A percentile compares a stretch with the other conserved stretches of the same genome.
phyloP scores from a whole-genome alignment of 2,329 filamentous ascomycete species.

The Penicillium sp. region DNA sequence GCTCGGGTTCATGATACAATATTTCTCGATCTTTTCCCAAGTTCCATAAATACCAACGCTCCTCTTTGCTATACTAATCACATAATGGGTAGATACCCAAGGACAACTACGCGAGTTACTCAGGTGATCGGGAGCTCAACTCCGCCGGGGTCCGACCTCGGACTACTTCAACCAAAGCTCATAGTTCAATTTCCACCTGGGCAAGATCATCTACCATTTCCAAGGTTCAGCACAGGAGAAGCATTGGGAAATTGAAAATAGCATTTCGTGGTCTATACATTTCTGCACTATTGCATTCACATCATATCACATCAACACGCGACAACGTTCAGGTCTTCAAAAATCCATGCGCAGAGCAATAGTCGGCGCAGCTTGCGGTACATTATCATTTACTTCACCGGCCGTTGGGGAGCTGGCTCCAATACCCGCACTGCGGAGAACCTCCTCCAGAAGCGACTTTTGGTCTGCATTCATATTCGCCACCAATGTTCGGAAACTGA shows the following conservation, averaged over 20 bases:
- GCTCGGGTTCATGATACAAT: no score
- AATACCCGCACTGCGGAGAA: slow-evolving; percentile 65
- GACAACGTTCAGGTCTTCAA: slow-evolving; percentile 35
- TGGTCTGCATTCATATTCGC: slow-evolving; percentile 68
- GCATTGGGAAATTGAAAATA: background rate
- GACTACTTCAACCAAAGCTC: no score
- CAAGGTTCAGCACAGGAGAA: background rate
- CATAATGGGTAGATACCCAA: no score
- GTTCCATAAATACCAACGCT: no score
- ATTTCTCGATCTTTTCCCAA: no score
- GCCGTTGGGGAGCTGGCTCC: slow-evolving; percentile 35
- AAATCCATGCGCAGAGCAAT: slow-evolving; percentile 98
- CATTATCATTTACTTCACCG: slow-evolving; percentile 51
- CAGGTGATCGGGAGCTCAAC: no score
- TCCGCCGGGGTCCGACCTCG: no score
- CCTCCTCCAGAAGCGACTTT: slow-evolving; percentile 75
- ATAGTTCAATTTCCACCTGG: no score
- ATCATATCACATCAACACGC: slow-evolving; percentile 8
- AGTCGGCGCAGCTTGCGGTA: slow-evolving; percentile 63
- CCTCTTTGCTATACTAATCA: no score
- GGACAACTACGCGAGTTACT: no score
- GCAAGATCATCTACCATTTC: no score
- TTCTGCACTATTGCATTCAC: slow-evolving; percentile 1
- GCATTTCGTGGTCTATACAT: background rate
- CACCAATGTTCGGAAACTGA: slow-evolving; percentile 72